Evolutionary conservation across 306 rosid species (phyloP).

Genomic region (Trifolium repens): DNA sequence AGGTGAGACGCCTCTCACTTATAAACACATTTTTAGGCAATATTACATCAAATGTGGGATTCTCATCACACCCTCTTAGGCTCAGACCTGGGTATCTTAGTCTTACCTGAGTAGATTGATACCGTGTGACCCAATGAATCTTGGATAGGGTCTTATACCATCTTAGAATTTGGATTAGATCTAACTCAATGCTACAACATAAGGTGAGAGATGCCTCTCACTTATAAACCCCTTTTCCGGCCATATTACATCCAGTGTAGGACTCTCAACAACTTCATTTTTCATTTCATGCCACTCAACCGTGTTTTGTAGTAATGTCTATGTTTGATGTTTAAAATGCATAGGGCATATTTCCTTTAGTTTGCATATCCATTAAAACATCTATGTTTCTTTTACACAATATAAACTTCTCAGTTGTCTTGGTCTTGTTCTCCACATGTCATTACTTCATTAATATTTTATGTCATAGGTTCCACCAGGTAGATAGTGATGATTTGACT

Average conservation of each 20-base stretch:
- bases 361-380: background rate
- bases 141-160: background rate
- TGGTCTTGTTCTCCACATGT: constrained; percentile 11
- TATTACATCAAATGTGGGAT: background rate
- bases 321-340: constrained; percentile 30
- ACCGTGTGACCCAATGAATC: background rate
- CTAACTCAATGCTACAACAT: background rate
- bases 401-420: constrained; percentile 22
- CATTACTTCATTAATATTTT: constrained; percentile 18
- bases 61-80: background rate
- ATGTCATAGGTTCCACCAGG: constrained; percentile 83
- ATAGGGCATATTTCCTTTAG: constrained; percentile 8
- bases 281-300: constrained; percentile 1
- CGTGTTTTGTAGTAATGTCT: constrained; percentile 24
- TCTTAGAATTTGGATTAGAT: background rate
- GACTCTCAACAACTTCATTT: background rate
- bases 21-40: background rate
- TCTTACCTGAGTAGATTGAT: background rate
- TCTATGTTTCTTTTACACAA: constrained; percentile 11
- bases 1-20: background rate
- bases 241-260: background rate
- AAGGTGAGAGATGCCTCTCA: background rate
- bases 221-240: background rate
- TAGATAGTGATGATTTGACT: constrained; percentile 89
- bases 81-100: background rate